Base-by-base conservation (phyloP, 192 early-diverging fungal genomes). In the Oehlia diaphana region DNA sequence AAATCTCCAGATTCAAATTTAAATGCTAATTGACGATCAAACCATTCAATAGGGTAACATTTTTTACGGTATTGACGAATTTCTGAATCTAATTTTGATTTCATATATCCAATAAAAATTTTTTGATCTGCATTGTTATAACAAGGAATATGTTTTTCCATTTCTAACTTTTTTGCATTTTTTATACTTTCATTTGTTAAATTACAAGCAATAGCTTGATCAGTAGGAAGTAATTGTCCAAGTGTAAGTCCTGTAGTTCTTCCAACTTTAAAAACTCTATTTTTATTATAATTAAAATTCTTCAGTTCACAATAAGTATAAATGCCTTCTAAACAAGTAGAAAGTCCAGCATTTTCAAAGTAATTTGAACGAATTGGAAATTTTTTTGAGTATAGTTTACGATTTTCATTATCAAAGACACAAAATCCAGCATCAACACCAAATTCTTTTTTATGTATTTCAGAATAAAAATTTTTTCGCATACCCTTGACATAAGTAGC, bases 11-110 rank as follows among this genome's bases (percentile, higher is more conserved):
- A 1, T 42, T 21, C 23, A 23, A 71, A 71, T 13, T 37, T 16
- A 71, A 71, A 71, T 37, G 10, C 21, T 47, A 71, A 47, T 71
- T 71, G 69, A 0, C 69, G 69, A 47, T 71, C 69, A 71, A 71
- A 71, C 69, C 69, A 71, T 58, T 4, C 9, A 71, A 21, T 2
- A 47, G 44, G 44, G 13, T 47, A 4, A 14, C 69, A 71, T 47
- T 71, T 37, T 35, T 71, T 16, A 71, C 33, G 21, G 0, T 0
- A 3, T 53, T 53, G 13, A 53, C 14, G 0, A 16, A 53, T 53
- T n/a, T 42, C 23, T 71, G 16, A 6, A 8, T 23, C 9, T 35
- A 71, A 71, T 0, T 16, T 16, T 42, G 69, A 8, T 21, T 71
- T 71, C 69, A 71, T 71, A 23, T 71, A 71, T 71, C 69, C 69